Evolutionary conservation across 2,329 filamentous ascomycete species (phyloP).

Genomic region (Scedosporium minutisporum): DNA sequence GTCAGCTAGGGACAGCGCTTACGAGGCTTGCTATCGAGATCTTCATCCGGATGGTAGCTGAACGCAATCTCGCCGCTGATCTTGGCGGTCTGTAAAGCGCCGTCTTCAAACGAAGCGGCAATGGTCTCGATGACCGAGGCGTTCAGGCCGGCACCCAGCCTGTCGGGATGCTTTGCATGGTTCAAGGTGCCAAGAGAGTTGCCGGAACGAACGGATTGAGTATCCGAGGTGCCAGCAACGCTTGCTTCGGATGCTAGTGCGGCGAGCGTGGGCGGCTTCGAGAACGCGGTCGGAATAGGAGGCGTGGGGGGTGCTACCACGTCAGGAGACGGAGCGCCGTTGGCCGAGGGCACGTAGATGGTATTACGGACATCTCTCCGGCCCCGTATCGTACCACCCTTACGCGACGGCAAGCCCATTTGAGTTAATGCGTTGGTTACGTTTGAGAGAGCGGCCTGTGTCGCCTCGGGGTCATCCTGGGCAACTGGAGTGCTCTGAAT

Average conservation of each 20-base stretch:
- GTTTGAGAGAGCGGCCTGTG: constrained; percentile 63
- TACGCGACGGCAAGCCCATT: constrained; percentile 55
- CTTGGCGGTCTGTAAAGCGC: constrained; percentile 58
- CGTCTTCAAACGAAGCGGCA: constrained; percentile 73
- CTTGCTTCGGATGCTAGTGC: constrained; percentile 54
- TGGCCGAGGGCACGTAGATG: constrained; percentile 58
- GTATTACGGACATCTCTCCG: constrained; percentile 88
- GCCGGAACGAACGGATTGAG: constrained; percentile 82
- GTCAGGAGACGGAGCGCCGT: constrained; percentile 9
- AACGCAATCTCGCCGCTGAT: constrained; percentile 86
- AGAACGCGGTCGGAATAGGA: constrained; percentile 14
- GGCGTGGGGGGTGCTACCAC: constrained; percentile 11
- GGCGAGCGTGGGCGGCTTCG: constrained; percentile 37
- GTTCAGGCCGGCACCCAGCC: constrained; percentile 71
- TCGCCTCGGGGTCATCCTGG: constrained; percentile 66
- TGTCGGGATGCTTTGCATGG: constrained; percentile 71
- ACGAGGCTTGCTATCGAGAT: constrained; percentile 35
- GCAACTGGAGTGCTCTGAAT: constrained; percentile 70
- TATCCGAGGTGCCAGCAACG: constrained; percentile 59
- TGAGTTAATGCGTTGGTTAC: constrained; percentile 64
- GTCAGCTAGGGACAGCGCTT: constrained; percentile 18
- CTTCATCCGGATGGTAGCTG: constrained; percentile 55
- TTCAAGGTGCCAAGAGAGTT: constrained; percentile 64
- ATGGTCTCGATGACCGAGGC: constrained; percentile 86
- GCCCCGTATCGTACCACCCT: constrained; percentile 70